Base-by-base conservation (phyloP, 1,284 basidiomycete genomes). In the Caloboletus firmus region DNA sequence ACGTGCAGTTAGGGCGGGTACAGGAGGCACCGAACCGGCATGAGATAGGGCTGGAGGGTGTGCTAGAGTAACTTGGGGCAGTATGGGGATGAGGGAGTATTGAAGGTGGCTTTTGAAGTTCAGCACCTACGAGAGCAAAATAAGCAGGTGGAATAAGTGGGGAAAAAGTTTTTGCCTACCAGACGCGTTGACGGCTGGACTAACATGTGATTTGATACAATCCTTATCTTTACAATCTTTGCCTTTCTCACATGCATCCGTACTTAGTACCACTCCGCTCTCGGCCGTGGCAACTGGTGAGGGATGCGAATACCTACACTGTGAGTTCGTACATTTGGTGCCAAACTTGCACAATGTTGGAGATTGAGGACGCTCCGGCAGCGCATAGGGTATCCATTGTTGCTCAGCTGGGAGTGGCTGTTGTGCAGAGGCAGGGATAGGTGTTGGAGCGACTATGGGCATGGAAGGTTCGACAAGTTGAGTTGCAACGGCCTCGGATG, bases 201-300 rank as follows among this genome's bases (percentile, higher is more conserved):
- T 93, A 56, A 93, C 87, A 69, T 96, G 93, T 26, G 84, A 84
- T 72, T 92, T 92, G 55, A 89, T 83, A 68, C 93, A 96, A 72
- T 96, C 93, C 66, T 90, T 85, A 70, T 97, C 92, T 68, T 89
- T 87, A 72, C 95, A 98, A 42, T 87, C 76, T 66, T 85, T 88
- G 18, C 91, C 91, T 40, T 87, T 84, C 63, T 91, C 87, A 69
- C 94, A 97, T 20, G 91, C 79, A 59, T 96, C 95, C 57, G 90
- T 93, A 63, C 89, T 93, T 55, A 97, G 76, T 2, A 97, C 95
- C 60, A 98, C 82, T n/a, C 94, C 95, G 66, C 89, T 92, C 73
- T 95, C 92, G 13, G 84, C 77, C 28, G 94, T 95, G 3, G 95
- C 93, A 0, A 93, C 91, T 15, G 95, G 94, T 6, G 90, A 93